Evolutionary conservation across 2,329 filamentous ascomycete species (phyloP), one percentile per base, ranked within the genome.

Genomic region (Tolypocladium ophioglossoides): DNA sequence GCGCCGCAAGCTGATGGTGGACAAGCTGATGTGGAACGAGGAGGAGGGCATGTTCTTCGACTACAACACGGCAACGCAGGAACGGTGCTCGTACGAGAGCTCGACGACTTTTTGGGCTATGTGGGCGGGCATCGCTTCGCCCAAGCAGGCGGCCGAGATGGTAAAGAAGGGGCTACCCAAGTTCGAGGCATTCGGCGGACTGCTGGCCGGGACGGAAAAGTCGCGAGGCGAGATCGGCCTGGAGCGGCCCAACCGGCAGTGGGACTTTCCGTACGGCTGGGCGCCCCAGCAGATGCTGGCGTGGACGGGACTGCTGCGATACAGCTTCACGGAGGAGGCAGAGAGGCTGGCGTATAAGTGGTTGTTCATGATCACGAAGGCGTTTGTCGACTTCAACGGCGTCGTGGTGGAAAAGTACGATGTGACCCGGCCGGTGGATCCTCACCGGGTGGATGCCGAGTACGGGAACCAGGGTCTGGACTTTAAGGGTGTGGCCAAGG

Each of bases 401-500:
- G 91, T 96, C 10, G 92, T 99, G 2, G 94, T 97, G 7, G 94
- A 99, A 73, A 99, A 99, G 75, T 99, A 99, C 74, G 89, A 99
- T 71, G 94, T 99, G 56, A 97, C 92, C 22, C 78, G 89, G 54
- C 85, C 87, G 6, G 84, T 91, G 54, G 91, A 96, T 64, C 91
- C 94, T 39, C 94, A 97, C 72, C 86, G 88, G 58, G 94, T 97
- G 14, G 90, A 95, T 70, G 94, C 92, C 55, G 94, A 99, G 72
- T 99, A 99, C 67, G 94, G 94, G 8, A 99, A 99, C 70, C 94
- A 99, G 70, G 94, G 94, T 2, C 77, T 87, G 51, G 89, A 96
- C 67, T 96, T 97, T 74, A 95, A 95, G 74, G 92, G 92, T 40
- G 91, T 96, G 62, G 89, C 92, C 53, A 90, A 89, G 63, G 92